Conservation (phyloP, 345 rosid genomes). For the Syzygium aqueum region DNA sequence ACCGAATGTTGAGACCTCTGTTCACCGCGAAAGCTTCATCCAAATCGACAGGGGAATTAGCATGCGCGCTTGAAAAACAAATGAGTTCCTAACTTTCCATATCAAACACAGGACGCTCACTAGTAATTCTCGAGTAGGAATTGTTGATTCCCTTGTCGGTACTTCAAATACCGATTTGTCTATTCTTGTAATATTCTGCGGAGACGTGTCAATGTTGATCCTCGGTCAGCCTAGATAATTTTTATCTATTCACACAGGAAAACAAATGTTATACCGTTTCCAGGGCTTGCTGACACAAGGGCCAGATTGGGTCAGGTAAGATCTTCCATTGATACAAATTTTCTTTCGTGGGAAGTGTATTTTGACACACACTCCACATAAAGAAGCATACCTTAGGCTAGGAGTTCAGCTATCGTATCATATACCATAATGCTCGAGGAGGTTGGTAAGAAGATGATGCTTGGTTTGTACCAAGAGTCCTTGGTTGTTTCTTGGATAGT, state of each 20-base stretch:
- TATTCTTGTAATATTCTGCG: fast-evolving
- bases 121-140: no score
- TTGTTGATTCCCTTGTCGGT: background rate
- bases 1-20: background rate
- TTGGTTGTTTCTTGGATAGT: no score
- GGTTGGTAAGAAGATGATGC: no score
- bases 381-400: no score
- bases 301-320: background rate
- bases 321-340: no score
- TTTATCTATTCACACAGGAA: fast-evolving
- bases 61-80: background rate
- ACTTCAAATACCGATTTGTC: background rate
- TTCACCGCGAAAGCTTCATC: background rate
- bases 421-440: no score
- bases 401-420: no score
- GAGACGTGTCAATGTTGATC: background rate
- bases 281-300: background rate
- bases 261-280: background rate
- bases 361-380: background rate
- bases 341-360: background rate
- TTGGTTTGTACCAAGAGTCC: no score
- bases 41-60: background rate
- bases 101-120: background rate
- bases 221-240: background rate
- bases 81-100: background rate